Base-by-base conservation (phyloP, 1,139 yeast genomes). In the Pneumocystis canis region DNA sequence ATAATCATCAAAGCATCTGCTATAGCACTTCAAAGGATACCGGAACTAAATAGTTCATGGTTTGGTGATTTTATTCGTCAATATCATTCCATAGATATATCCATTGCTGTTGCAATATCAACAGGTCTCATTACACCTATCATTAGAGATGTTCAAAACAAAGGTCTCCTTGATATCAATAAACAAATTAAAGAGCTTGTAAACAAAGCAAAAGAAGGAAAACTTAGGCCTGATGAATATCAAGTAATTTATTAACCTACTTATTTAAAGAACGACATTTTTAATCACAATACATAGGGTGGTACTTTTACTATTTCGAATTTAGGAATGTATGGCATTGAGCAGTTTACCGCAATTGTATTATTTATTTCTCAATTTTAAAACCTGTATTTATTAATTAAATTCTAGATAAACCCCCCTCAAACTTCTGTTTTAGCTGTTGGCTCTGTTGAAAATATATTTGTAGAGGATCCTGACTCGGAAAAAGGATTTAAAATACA, bases 41-140 rank as follows among this genome's bases (percentile, higher is more conserved):
- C 98, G 67, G 90, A 85, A 71, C 96, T 84, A 70, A 92, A 94
- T 80, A 82, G 97, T 56, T 87, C 92, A 74, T 92, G 97, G 95
- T 81, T 92, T 71, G 96, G 87, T 73, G 78, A 81, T 60, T 85
- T 92, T 70, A 87, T 94, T 71, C 88, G 99, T 79, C 90, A 87
- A 77, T 92, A 84, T 82, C 80, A 81, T 73, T 85, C 84, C 71
- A 97, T 90, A 66, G 99, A 92, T 74, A 95, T 92, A 65, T 89
- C 97, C 35, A 97, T 92, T 66, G 99, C 99, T 59, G 99, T 92
- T 68, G 95, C 98, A 67, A 92, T 98, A 28, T 97, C 97, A 74
- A 83, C 95, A 64, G 99, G 99, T 64, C 82, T 92, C 71, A 85
- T 94, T 75, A 92, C 99, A 61, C 99, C 99, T 69, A 92, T 92